These are phyloP conservation scores for Metschnikowia sp. DNA, from an alignment of 805 yeast species.

Conservation along the genomic window DNA sequence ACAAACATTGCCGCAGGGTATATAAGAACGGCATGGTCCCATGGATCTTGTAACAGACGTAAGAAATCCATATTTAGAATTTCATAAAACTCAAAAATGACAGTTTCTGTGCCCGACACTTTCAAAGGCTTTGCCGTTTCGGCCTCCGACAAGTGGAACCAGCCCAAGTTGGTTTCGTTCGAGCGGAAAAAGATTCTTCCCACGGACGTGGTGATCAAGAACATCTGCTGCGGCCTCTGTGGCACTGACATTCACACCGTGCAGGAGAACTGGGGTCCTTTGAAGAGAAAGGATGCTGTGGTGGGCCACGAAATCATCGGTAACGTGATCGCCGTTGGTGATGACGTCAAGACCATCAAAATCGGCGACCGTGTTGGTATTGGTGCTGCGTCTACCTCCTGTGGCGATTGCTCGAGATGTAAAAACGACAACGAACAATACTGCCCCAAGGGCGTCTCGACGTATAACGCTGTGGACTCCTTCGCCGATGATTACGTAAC, in stretches of 20 bases:
- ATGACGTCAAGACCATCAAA: constrained; percentile 14
- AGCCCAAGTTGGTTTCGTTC: constrained; percentile 50
- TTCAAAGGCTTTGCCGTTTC: constrained; percentile 61
- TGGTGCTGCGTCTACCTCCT: constrained; percentile 18
- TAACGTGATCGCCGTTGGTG: constrained; percentile 32
- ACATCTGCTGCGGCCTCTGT: constrained; percentile 21
- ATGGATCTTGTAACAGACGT: no score
- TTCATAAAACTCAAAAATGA: constrained; percentile 1
- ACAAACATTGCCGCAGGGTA: not conserved
- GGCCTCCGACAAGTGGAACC: constrained; percentile 50
- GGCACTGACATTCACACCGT: constrained; percentile 19
- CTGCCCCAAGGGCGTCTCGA: constrained; percentile 40
- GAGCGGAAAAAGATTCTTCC: constrained; percentile 41
- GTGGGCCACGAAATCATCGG: constrained; percentile 75
- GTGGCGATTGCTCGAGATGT: constrained; percentile 52
- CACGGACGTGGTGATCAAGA: constrained; percentile 25
- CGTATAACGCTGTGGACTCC: constrained; percentile 47
- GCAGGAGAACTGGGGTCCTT: constrained; percentile 17
- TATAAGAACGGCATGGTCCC: no score
- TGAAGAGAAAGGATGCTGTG: constrained; percentile 27
- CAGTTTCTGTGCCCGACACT: constrained; percentile 41
- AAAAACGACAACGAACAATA: constrained; percentile 40
- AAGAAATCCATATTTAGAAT: not conserved
- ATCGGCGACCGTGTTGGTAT: constrained; percentile 22
- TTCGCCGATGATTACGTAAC: constrained; percentile 46